Evolutionary conservation across 1,284 basidiomycete species (phyloP).

Genomic region (Rugosomyces carneus): DNA sequence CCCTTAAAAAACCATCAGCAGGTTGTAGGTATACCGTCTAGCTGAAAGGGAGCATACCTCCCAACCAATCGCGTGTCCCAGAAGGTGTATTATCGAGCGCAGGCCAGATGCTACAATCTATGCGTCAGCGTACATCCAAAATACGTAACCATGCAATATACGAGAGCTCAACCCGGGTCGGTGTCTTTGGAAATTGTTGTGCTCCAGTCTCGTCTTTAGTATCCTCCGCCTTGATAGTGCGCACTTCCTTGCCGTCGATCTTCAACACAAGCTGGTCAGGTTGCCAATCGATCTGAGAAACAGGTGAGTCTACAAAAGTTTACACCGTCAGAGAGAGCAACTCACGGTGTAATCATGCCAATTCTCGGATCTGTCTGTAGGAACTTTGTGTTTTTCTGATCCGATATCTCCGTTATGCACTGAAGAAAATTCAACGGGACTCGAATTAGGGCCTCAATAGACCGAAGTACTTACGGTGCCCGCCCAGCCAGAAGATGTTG

Average conservation of each 20-base stretch:
- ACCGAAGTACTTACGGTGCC: slow-evolving; percentile 51
- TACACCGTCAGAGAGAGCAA: slow-evolving; percentile 1
- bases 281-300: slow-evolving; percentile 68
- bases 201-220: slow-evolving; percentile 44
- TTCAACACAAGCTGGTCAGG: slow-evolving; percentile 59
- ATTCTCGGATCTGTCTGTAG: slow-evolving; percentile 58
- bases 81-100: too few species aligned
- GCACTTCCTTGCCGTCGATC: slow-evolving; percentile 66
- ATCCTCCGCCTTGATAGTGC: slow-evolving; percentile 58
- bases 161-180: slow-evolving; percentile 75
- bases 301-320: neutral
- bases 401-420: slow-evolving; percentile 43
- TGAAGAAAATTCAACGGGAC: too few species aligned
- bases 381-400: slow-evolving; percentile 35
- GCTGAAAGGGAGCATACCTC: too few species aligned
- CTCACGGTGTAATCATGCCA: slow-evolving; percentile 75
- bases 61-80: too few species aligned
- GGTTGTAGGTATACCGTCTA: too few species aligned
- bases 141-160: too few species aligned
- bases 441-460: neutral
- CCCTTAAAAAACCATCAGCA: too few species aligned
- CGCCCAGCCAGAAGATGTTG: slow-evolving; percentile 76
- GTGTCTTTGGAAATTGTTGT: slow-evolving; percentile 65
- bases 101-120: too few species aligned
- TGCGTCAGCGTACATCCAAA: too few species aligned